Conservation (phyloP, 1,284 basidiomycete species). For the Naganishia albida region DNA sequence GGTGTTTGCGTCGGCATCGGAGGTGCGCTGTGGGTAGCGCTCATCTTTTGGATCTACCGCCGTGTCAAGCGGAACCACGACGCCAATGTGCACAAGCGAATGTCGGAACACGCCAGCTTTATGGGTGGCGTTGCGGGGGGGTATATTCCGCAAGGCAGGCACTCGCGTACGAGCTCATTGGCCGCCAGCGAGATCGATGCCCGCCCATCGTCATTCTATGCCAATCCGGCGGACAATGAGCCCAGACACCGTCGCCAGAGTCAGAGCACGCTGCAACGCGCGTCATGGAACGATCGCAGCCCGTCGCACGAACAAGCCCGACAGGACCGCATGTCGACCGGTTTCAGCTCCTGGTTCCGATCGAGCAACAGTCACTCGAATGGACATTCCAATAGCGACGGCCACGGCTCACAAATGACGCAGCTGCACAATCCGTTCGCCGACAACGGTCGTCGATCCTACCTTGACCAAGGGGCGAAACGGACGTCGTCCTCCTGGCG, state of each 20-base stretch:
- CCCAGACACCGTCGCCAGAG: constrained; percentile 23
- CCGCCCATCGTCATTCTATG: constrained; percentile 55
- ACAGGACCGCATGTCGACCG: constrained; percentile 20
- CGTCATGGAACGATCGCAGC: constrained; percentile 3
- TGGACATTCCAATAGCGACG: constrained; percentile 2
- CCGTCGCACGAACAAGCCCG: constrained; percentile 13
- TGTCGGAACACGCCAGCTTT: constrained; percentile 48
- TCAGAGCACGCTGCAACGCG: constrained; percentile 11
- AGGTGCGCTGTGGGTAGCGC: constrained; percentile 49
- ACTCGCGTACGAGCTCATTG: constrained; percentile 45
- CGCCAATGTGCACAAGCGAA: constrained; percentile 49
- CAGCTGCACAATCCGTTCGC: constrained; percentile 51
- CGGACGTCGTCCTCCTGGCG: constrained; percentile 23
- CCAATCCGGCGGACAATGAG: constrained; percentile 52
- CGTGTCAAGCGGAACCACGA: constrained; percentile 52
- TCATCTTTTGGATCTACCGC: constrained; percentile 54
- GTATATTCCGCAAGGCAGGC: constrained; percentile 36
- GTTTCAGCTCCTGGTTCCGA: constrained; percentile 34
- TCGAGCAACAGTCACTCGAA: constrained; percentile 34
- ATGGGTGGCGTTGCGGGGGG: constrained; percentile 41
- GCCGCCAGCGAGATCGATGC: constrained; percentile 53
- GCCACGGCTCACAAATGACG: constrained; percentile 23
- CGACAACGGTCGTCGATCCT: constrained; percentile 49
- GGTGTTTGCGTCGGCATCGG: constrained; percentile 54
- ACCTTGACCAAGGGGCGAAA: constrained; percentile 36